Evolutionary conservation across 768 basidiomycete genomes (phyloP).

Genomic region (Boletus sp.): DNA sequence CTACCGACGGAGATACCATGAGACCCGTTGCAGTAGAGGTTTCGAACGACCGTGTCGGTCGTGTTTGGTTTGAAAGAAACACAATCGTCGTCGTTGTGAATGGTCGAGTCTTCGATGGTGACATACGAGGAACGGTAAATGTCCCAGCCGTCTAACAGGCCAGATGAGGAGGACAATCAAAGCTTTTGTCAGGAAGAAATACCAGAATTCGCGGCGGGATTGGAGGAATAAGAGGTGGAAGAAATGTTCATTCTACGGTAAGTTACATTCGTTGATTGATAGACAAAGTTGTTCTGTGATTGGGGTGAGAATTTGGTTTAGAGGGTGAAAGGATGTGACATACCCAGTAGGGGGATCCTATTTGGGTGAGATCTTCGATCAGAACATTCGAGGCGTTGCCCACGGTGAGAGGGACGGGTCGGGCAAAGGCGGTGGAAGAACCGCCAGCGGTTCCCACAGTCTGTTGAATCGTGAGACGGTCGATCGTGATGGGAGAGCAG

Average conservation of each 20-base stretch:
- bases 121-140: slow-evolving; percentile 41
- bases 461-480: slow-evolving; percentile 13
- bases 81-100: slow-evolving; percentile 45
- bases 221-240: slow-evolving; percentile 34
- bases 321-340: slow-evolving; percentile 4
- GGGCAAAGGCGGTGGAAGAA: slow-evolving; percentile 41
- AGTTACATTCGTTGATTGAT: slow-evolving; percentile 41
- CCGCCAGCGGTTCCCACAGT: slow-evolving; percentile 41
- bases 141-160: slow-evolving; percentile 44
- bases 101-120: slow-evolving; percentile 36
- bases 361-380: slow-evolving; percentile 39
- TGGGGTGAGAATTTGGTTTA: not conserved
- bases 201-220: slow-evolving; percentile 37
- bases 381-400: slow-evolving; percentile 42
- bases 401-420: slow-evolving; percentile 45
- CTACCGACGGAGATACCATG: slow-evolving; percentile 50
- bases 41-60: slow-evolving; percentile 40
- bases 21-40: slow-evolving; percentile 41
- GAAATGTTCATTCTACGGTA: slow-evolving; percentile 40
- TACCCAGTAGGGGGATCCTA: slow-evolving; percentile 44
- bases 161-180: not conserved
- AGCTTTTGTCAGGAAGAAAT: not conserved
- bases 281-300: slow-evolving; percentile 39
- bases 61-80: slow-evolving; percentile 32
- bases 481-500: not conserved